A percentile compares a stretch with the other conserved stretches of the same genome.
Conservation (phyloP, 2,329 filamentous ascomycete genomes). For the Fusarium sp. region DNA sequence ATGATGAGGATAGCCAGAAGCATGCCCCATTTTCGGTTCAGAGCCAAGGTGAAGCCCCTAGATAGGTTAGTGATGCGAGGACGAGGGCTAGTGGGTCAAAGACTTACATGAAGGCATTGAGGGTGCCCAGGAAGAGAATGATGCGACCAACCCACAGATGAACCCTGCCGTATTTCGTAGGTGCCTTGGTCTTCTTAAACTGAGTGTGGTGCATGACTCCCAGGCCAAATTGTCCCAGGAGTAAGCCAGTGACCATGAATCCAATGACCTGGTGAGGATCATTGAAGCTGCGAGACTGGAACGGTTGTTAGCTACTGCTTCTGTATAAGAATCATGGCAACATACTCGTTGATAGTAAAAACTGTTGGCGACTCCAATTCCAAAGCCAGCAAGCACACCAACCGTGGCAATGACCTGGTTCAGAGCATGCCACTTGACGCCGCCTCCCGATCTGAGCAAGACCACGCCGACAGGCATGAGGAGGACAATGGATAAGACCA, state of each 20-base stretch:
- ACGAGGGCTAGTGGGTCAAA: neutral
- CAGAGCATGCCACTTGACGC: constrained; percentile 66
- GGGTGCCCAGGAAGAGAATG: constrained; percentile 64
- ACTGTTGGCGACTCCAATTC: constrained; percentile 65
- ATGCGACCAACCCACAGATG: constrained; percentile 70
- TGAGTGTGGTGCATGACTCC: constrained; percentile 68
- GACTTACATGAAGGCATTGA: constrained; percentile 69
- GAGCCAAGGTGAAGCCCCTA: constrained; percentile 69
- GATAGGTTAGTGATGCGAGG: neutral
- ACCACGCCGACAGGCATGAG: constrained; percentile 68
- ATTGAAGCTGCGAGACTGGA: constrained; percentile 64
- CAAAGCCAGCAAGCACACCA: constrained; percentile 62
- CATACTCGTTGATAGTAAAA: constrained; percentile 67
- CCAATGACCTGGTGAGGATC: constrained; percentile 70
- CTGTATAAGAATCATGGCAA: neutral
- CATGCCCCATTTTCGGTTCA: constrained; percentile 60
- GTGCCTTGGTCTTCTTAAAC: constrained; percentile 61
- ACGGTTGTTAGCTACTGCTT: constrained; percentile 16
- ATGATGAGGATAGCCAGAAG: constrained; percentile 62
- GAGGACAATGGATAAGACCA: constrained; percentile 67
- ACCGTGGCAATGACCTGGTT: constrained; percentile 64
- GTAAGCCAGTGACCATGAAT: constrained; percentile 62
- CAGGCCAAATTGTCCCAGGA: constrained; percentile 65
- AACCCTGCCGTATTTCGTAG: constrained; percentile 63
- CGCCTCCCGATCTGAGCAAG: constrained; percentile 63